These are phyloP conservation scores for Rutstroemia sydowiana DNA, from an alignment of 2,329 filamentous ascomycete genomes.

Conservation along the genomic window DNA sequence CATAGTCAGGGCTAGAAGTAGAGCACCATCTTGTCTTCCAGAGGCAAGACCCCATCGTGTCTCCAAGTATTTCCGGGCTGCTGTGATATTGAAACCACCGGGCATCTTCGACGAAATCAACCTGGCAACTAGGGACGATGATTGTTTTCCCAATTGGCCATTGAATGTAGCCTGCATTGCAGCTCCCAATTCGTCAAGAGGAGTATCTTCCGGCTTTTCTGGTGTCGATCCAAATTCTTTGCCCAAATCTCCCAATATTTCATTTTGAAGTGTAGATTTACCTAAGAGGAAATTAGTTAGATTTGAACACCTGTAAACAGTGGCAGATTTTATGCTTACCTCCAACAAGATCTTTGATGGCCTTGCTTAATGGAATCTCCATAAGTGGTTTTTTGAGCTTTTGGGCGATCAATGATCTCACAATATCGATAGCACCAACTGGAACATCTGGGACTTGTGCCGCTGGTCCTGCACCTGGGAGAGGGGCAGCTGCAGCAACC, in stretches of 20 bases:
- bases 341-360: constrained; percentile 96
- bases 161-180: constrained; percentile 99
- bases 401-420: constrained; percentile 84
- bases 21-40: constrained; percentile 83
- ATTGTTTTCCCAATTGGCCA: constrained; percentile 95
- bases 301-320: constrained; percentile 12
- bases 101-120: constrained; percentile 99
- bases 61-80: constrained; percentile 90
- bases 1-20: constrained; percentile 85
- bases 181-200: constrained; percentile 88
- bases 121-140: constrained; percentile 83
- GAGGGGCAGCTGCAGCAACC: constrained; percentile 47
- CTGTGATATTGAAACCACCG: constrained; percentile 97
- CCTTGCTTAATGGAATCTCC: constrained; percentile 89
- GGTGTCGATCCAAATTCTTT: constrained; percentile 98
- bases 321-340: constrained; percentile 49
- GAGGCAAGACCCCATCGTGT: constrained; percentile 82
- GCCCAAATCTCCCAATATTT: constrained; percentile 93
- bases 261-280: constrained; percentile 97
- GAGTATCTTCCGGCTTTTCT: constrained; percentile 96
- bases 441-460: constrained; percentile 80
- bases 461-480: constrained; percentile 75
- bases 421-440: constrained; percentile 80
- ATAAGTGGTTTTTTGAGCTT: constrained; percentile 92
- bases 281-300: constrained; percentile 43